A percentile compares a stretch with the other conserved stretches of the same genome.
Conservation (phyloP, 1,139 yeast genomes). For the Geotrichum siamense region DNA sequence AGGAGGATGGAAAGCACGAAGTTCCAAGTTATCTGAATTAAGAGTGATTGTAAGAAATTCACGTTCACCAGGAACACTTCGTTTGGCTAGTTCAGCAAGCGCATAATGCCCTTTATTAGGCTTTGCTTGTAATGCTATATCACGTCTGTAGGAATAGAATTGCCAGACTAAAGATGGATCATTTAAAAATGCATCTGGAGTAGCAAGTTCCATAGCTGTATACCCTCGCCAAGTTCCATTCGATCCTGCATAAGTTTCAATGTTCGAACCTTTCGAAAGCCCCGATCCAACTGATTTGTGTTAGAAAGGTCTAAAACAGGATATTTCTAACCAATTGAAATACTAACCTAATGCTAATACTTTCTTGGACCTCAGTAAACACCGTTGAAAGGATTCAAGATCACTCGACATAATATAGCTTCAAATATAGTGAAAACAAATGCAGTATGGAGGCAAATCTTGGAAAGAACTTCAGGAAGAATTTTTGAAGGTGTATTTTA, state of each 20-base stretch:
- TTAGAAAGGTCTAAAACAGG: too few species aligned
- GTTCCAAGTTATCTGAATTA: constrained; percentile 71
- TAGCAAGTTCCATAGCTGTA: constrained; percentile 76
- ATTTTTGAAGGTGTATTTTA: neutral
- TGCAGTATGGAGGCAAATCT: too few species aligned
- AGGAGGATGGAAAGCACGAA: constrained; percentile 54
- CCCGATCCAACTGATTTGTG: constrained; percentile 65
- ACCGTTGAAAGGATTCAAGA: constrained; percentile 49
- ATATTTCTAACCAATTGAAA: neutral
- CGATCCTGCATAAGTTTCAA: constrained; percentile 64
- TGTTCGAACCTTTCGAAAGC: constrained; percentile 66
- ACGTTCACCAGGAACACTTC: constrained; percentile 24
- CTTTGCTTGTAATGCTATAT: constrained; percentile 52
- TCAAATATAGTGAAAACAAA: too few species aligned
- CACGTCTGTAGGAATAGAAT: constrained; percentile 66
- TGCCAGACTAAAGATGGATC: constrained; percentile 91
- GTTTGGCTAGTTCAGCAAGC: constrained; percentile 48
- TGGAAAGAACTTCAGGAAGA: too few species aligned
- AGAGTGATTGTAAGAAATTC: constrained; percentile 62
- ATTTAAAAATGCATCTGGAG: constrained; percentile 78
- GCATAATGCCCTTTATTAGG: constrained; percentile 74
- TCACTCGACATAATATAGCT: constrained; percentile 15
- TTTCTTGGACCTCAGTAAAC: constrained; percentile 45
- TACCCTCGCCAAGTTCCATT: constrained; percentile 74
- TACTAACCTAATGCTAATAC: constrained; percentile 51